Evolutionary conservation across 2,329 filamentous ascomycete genomes (phyloP), one percentile per base, ranked within the genome.

Genomic region (Huntiella abstrusa): DNA sequence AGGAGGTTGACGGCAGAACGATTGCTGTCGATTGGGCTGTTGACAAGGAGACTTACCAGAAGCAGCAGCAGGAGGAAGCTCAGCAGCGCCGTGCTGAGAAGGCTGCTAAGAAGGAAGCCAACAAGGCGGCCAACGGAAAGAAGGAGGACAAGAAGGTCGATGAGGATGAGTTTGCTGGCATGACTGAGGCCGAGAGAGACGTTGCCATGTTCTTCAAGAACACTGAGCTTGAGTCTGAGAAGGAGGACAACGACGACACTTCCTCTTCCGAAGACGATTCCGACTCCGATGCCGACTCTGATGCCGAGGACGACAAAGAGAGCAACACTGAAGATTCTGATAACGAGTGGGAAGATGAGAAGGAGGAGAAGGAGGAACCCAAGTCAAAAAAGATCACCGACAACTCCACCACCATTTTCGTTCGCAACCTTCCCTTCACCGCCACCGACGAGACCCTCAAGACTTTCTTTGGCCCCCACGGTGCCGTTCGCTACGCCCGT

Each of bases 21-120:
- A 62, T 98, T 51, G 91, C 88, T 22, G 91, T 98, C 5, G 91
- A 98, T 63, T 98, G 85, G 84, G 88, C 92, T 32, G 86, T 96
- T 3, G 85, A 95, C 51, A 94, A 92, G 64, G 71, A 79, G 37
- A 77, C 80, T 5, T 98, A 85, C 85, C 73, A 87, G 51, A 70
- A 76, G 51, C 67, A 77, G 52, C 69, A 76, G 46, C 59, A 65
- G 40, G 43, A 49, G 15, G 48, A 49, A 15, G 44, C 46, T 12
- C 52, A 53, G 10, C 54, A 55, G 3, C 52, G 53, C 4, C 60
- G 62, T 11, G 60, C 60, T 11, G 59, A 60, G 13, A 62, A 59
- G 34, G 60, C 59, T 5, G 60, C 64, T 41, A 53, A 52, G n/a
- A 49, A 52, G 17, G 49, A 47, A 8, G 55, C 58, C 48, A 51